Conservation (phyloP, 768 basidiomycete species). For the Macrolepiota albuminosa region DNA sequence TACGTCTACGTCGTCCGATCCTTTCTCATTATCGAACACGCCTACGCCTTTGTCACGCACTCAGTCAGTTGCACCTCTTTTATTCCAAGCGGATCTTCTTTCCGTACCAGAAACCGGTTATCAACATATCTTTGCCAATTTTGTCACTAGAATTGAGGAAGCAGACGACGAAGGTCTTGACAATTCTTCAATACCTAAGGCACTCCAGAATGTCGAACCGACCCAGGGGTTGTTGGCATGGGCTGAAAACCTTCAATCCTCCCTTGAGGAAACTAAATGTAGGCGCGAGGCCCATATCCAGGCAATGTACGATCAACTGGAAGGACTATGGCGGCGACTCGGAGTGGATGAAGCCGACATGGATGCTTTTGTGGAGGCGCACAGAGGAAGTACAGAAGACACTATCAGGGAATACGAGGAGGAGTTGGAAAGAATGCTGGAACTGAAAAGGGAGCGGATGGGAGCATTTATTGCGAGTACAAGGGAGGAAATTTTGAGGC, state of each 20-base stretch:
- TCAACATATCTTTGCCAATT: slow-evolving; percentile 55
- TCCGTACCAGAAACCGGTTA: slow-evolving; percentile 40
- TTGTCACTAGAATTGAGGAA: slow-evolving; percentile 59
- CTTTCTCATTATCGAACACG: slow-evolving; percentile 45
- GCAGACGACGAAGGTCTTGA: slow-evolving; percentile 44
- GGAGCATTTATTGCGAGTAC: slow-evolving; percentile 79
- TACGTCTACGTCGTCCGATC: slow-evolving; percentile 36
- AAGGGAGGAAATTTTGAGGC: slow-evolving; percentile 67
- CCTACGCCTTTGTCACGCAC: slow-evolving; percentile 46
- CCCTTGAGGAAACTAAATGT: slow-evolving; percentile 70
- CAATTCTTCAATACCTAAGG: slow-evolving; percentile 36
- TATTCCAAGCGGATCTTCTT: slow-evolving; percentile 31
- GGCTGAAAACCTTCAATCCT: slow-evolving; percentile 50
- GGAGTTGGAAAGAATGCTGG: slow-evolving; percentile 87
- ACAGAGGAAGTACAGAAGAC: slow-evolving; percentile 78
- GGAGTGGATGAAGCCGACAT: slow-evolving; percentile 77
- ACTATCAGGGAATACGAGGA: slow-evolving; percentile 80
- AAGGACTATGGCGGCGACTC: slow-evolving; percentile 84
- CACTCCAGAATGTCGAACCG: slow-evolving; percentile 76
- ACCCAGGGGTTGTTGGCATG: slow-evolving; percentile 70
- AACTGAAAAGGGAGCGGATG: slow-evolving; percentile 85
- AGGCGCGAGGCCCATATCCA: slow-evolving; percentile 83
- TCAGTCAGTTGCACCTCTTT: slow-evolving; percentile 28
- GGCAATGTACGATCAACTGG: slow-evolving; percentile 89
- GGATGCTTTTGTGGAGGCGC: slow-evolving; percentile 87